These are phyloP conservation scores for Cladosporium cucumerinum DNA, from an alignment of 2,329 filamentous ascomycete genomes.

Conservation along the genomic window DNA sequence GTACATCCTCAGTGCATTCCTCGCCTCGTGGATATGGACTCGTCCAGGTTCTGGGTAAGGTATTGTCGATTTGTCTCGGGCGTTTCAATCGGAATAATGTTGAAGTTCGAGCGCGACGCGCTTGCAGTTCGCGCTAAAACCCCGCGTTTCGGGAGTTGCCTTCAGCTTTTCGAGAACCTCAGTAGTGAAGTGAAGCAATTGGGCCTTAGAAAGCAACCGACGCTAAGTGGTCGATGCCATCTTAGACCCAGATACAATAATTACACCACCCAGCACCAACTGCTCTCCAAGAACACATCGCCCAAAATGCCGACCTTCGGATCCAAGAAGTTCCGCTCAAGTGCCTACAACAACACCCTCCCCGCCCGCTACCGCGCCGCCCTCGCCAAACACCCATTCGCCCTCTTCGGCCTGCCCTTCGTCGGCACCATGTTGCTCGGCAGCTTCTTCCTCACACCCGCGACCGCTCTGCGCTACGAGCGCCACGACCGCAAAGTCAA, in stretches of 20 bases:
- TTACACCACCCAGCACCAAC: neutral
- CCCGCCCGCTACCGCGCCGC: conserved; percentile 72
- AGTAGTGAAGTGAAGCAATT: neutral
- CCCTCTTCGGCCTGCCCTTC: conserved; percentile 92
- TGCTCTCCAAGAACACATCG: neutral
- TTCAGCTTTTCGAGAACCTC: neutral
- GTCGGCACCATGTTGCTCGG: conserved; percentile 84
- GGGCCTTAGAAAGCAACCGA: neutral
- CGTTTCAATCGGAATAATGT: neutral
- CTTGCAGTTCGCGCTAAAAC: neutral
- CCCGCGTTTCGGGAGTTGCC: neutral
- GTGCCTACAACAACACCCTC: conserved; percentile 64
- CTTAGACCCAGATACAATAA: no score
- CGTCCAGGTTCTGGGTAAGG: neutral
- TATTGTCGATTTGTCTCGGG: neutral
- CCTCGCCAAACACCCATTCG: conserved; percentile 77
- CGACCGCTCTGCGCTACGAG: conserved; percentile 91
- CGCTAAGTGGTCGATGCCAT: neutral
- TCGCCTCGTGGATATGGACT: neutral
- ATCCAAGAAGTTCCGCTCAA: conserved; percentile 56
- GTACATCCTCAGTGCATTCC: conserved; percentile 2
- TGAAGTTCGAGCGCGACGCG: neutral
- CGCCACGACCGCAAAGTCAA: conserved; percentile 85
- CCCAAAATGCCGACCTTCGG: conserved; percentile 34
- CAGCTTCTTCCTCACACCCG: conserved; percentile 90